These are phyloP conservation scores for Globisporangium cederbergense DNA, from an alignment of 352 stramenopile species.

Conservation along the genomic window DNA sequence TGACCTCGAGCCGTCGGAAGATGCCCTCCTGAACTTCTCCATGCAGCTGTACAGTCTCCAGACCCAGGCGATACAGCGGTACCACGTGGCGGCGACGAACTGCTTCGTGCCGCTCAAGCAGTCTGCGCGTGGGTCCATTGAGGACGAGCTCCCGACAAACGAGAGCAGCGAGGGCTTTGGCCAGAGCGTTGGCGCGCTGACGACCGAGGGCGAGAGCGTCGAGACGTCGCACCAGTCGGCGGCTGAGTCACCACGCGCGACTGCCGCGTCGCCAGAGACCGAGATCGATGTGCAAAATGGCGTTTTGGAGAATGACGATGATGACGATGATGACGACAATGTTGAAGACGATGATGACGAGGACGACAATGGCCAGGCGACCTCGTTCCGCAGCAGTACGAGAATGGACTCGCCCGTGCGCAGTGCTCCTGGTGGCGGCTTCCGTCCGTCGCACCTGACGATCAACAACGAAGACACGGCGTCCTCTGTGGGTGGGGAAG, in stretches of 20 bases:
- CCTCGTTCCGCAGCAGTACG: conserved; percentile 8
- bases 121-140: conserved; percentile 25
- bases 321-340: conserved; percentile 22
- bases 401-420: conserved; percentile 23
- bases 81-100: conserved; percentile 57
- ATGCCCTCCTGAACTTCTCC: conserved; percentile 35
- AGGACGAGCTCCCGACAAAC: conserved; percentile 39
- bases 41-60: conserved; percentile 85
- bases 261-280: conserved; percentile 51
- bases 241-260: conserved; percentile 59
- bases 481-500: conserved; percentile 53
- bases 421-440: conserved; percentile 6
- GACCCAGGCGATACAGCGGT: conserved; percentile 83
- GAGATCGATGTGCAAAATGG: conserved; percentile 60
- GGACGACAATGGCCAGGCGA: background rate
- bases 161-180: conserved; percentile 28
- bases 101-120: conserved; percentile 48
- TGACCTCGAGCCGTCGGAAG: conserved; percentile 17
- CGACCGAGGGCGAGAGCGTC: conserved; percentile 61
- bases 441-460: conserved; percentile 7
- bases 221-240: conserved; percentile 59
- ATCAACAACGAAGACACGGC: conserved; percentile 38
- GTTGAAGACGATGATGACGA: conserved; percentile 2
- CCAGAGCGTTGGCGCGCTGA: conserved; percentile 73
- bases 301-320: conserved; percentile 19